phyloP scores from a whole-genome alignment of 2,329 filamentous ascomycete genomes.

The Verticillium albo-atrum region DNA sequence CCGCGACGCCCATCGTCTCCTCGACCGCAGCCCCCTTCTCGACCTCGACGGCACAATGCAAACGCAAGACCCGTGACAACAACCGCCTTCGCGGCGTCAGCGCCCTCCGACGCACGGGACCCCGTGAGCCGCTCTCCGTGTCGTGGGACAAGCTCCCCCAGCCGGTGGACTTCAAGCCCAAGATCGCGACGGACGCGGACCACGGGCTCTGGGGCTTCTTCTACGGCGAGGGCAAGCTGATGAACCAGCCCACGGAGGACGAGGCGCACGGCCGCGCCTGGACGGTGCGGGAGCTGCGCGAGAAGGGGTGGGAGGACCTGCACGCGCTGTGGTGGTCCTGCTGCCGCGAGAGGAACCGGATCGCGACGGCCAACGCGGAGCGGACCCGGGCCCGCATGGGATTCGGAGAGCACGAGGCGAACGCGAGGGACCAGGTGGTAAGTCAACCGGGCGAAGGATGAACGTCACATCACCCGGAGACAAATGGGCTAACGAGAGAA shows the following conservation, averaged over 20 bases:
- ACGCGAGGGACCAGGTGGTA: constrained; percentile 62
- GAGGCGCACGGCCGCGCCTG: constrained; percentile 73
- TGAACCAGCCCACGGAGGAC: constrained; percentile 69
- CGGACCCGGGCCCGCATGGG: constrained; percentile 62
- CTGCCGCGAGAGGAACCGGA: constrained; percentile 82
- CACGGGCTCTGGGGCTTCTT: constrained; percentile 97
- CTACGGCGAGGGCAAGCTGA: constrained; percentile 60
- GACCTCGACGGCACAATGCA: constrained; percentile 46
- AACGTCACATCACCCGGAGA: neutral
- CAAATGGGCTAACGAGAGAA: neutral
- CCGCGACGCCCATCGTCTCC: constrained; percentile 4
- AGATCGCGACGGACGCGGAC: constrained; percentile 58
- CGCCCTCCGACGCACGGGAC: constrained; percentile 71
- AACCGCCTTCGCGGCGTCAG: constrained; percentile 81
- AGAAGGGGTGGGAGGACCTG: constrained; percentile 91
- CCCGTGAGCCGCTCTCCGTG: constrained; percentile 69
- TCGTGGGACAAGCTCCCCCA: constrained; percentile 67
- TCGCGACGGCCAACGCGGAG: constrained; percentile 73
- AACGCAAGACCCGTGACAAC: constrained; percentile 61
- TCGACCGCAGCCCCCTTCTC: constrained; percentile 37
- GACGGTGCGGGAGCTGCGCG: constrained; percentile 78
- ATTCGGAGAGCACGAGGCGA: constrained; percentile 68
- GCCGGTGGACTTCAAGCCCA: constrained; percentile 61
- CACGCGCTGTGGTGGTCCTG: constrained; percentile 94
- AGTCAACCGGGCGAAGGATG: constrained; percentile 22